Evolutionary conservation across 331 rosid genomes (phyloP).

Genomic region (Malus hybrid): DNA sequence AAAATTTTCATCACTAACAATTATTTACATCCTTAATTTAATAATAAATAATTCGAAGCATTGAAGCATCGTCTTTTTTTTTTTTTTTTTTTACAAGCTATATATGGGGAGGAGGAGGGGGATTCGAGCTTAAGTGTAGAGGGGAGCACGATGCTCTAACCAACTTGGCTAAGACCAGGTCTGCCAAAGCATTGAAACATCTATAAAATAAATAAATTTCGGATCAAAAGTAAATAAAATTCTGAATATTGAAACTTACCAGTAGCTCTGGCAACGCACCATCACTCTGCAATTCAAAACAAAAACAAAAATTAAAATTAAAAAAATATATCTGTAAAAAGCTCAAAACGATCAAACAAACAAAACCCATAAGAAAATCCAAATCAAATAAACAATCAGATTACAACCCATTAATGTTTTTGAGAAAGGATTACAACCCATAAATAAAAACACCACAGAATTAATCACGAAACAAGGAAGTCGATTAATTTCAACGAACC

Average conservation of each 20-base stretch:
- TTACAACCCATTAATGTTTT: too few species aligned
- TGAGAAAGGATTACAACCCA: neutral
- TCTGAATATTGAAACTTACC: slow-evolving; percentile 32
- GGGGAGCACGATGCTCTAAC: too few species aligned
- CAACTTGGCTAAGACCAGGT: too few species aligned
- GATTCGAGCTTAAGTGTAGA: too few species aligned
- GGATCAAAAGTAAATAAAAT: neutral
- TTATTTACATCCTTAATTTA: neutral
- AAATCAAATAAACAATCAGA: too few species aligned
- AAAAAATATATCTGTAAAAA: neutral
- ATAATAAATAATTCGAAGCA: neutral
- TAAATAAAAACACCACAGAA: neutral
- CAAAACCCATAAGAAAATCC: neutral
- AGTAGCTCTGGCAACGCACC: slow-evolving; percentile 55
- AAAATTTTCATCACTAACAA: neutral
- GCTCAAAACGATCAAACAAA: neutral
- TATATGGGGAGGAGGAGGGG: too few species aligned
- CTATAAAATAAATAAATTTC: neutral
- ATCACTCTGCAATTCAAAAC: slow-evolving; percentile 29
- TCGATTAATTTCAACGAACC: too few species aligned
- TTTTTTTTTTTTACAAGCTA: too few species aligned
- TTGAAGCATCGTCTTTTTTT: too few species aligned
- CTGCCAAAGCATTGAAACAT: neutral
- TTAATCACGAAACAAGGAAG: too few species aligned
- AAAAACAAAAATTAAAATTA: neutral